Evolutionary conservation across 2,329 filamentous ascomycete species (phyloP).

Genomic region (Albifimbria verrucaria): DNA sequence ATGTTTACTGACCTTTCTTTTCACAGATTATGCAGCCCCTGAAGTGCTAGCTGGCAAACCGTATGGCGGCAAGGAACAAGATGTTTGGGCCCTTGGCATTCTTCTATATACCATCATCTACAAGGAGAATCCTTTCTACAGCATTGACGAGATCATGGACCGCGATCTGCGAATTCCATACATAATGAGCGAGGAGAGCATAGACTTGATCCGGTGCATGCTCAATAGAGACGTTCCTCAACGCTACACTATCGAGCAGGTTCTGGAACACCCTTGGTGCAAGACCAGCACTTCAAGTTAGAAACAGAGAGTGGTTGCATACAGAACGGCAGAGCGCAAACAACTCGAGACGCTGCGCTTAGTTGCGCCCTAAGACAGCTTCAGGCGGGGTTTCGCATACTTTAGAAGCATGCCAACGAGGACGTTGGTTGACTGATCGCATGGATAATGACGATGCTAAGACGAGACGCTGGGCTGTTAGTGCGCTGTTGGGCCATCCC

Average conservation of each 20-base stretch:
- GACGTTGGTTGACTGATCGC: no score
- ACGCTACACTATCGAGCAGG: slow-evolving; percentile 81
- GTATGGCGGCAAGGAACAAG: slow-evolving; percentile 94
- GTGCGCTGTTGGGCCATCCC: no score
- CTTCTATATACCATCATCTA: slow-evolving; percentile 98
- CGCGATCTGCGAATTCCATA: slow-evolving; percentile 90
- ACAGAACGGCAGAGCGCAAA: not conserved
- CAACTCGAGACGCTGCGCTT: not conserved
- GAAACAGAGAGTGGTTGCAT: not conserved
- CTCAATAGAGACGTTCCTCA: slow-evolving; percentile 83
- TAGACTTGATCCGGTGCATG: slow-evolving; percentile 89
- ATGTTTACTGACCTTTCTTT: slow-evolving; percentile 7
- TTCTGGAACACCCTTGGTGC: slow-evolving; percentile 87
- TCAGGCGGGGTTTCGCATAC: no score
- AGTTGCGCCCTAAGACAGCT: not conserved
- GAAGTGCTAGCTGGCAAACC: slow-evolving; percentile 91
- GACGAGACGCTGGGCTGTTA: no score
- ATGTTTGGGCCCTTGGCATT: slow-evolving; percentile 97
- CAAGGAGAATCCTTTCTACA: slow-evolving; percentile 99
- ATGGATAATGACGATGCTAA: no score
- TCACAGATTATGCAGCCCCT: slow-evolving; percentile 90
- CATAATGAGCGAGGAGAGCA: slow-evolving; percentile 84
- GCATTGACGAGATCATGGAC: slow-evolving; percentile 98
- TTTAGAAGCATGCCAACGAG: no score
- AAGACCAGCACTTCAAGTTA: slow-evolving; percentile 14